Base-by-base conservation (phyloP, 805 yeast genomes). In the Metschnikowia santaceciliae region DNA sequence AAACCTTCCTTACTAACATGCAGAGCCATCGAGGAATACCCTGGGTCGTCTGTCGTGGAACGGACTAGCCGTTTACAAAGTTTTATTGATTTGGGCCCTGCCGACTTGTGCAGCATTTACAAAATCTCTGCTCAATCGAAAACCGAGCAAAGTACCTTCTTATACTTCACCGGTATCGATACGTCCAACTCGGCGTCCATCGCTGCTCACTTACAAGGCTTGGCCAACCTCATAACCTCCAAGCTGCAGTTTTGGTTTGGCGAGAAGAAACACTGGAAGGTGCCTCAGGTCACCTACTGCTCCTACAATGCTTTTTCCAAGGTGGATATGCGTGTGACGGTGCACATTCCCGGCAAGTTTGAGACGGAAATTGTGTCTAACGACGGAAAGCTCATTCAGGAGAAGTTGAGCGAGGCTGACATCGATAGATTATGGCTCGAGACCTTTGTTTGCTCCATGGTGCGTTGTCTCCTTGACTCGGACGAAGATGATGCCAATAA, bases 231-330 rank as follows among this genome's bases (percentile, higher is more conserved):
- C 35, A 82, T 88, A 32, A 71, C 75, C 13, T 66, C 78, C 23
- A 81, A 79, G 52, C 70, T 79, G 32, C 96, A 88, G 64, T 71
- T 79, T 42, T 88, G 96, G 96, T 88, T 86, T 70, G 90, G 91
- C 13, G 88, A 83, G 62, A 77, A 75, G 55, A 86, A 80, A 60
- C 76, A 77, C 53, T 87, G 82, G 78, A 83, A 81, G 58, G 88
- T 88, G 10, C 80, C 82, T n/a, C 81, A 84, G 61, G 82, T 88
- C 42, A 80, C 86, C 0, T 84, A 83, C 61, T 83, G 88, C 44
- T 70, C 83, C 11, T 85, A 80, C 70, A 85, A 85, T 63, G 64
- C 66, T 32, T 74, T 85, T 62, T 76, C 84, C 32, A 79, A 74
- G 61, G 77, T 81, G 41, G 96, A 88, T 64, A 80, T 85, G 65